Evolutionary conservation across 1,284 basidiomycete species (phyloP).

Genomic region (Cutaneotrichosporon arboriforme): DNA sequence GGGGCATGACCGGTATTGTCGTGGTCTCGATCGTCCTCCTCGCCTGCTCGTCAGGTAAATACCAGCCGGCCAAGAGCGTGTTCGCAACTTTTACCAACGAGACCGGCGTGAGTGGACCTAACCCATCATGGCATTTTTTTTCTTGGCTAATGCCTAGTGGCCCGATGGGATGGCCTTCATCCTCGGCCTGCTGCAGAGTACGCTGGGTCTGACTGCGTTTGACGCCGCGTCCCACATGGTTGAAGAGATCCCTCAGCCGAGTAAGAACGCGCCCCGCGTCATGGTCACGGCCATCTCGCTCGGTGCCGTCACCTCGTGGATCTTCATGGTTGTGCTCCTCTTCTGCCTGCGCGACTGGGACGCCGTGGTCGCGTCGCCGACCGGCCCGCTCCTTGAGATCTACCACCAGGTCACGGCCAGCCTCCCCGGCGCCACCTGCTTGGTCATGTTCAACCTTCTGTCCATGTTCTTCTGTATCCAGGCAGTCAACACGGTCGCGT

Average conservation of each 20-base stretch:
- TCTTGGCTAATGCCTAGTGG: no score
- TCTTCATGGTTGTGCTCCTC: slow-evolving; percentile 41
- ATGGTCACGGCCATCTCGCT: slow-evolving; percentile 40
- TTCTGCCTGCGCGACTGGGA: slow-evolving; percentile 13
- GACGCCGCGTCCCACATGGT: slow-evolving; percentile 43
- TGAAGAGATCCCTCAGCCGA: slow-evolving; percentile 39
- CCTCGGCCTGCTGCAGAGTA: slow-evolving; percentile 42
- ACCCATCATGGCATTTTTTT: background rate
- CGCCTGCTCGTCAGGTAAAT: slow-evolving; percentile 23
- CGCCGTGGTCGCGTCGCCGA: slow-evolving; percentile 5
- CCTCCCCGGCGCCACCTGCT: slow-evolving; percentile 42
- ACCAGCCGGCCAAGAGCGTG: slow-evolving; percentile 39
- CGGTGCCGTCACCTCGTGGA: slow-evolving; percentile 26
- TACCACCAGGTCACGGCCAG: slow-evolving; percentile 29
- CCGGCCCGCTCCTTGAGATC: slow-evolving; percentile 14
- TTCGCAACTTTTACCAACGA: slow-evolving; percentile 41
- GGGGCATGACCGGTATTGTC: slow-evolving; percentile 37
- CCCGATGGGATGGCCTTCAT: slow-evolving; percentile 38
- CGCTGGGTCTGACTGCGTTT: slow-evolving; percentile 12
- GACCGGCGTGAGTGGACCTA: slow-evolving; percentile 11
- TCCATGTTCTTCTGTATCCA: slow-evolving; percentile 38
- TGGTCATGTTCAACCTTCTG: slow-evolving; percentile 47
- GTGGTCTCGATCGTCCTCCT: slow-evolving; percentile 30
- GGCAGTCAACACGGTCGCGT: slow-evolving; percentile 59
- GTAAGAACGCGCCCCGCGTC: slow-evolving; percentile 34